phyloP scores from a whole-genome alignment of 2,329 filamentous ascomycete genomes.

The Aspergillus sojae region DNA sequence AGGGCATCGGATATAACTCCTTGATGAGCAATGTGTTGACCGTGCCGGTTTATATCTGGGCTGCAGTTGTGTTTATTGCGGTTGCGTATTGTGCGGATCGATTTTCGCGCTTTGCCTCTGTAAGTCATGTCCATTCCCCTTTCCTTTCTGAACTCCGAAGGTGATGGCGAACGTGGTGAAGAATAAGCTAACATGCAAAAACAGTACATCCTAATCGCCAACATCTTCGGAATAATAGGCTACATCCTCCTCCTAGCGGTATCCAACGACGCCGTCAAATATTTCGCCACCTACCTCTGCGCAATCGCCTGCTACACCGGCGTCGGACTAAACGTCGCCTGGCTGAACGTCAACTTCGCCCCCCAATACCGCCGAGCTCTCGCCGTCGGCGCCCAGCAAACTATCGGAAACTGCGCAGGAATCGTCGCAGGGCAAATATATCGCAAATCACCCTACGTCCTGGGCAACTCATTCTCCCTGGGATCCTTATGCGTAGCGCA shows the following conservation, averaged over 20 bases:
- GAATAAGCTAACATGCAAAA: constrained; percentile 3
- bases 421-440: constrained; percentile 54
- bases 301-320: constrained; percentile 53
- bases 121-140: constrained; percentile 16
- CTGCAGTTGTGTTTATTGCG: constrained; percentile 49
- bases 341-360: constrained; percentile 53
- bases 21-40: constrained; percentile 58
- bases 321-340: constrained; percentile 51
- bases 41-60: constrained; percentile 59
- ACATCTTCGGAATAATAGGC: constrained; percentile 52
- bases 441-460: constrained; percentile 37
- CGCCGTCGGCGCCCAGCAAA: constrained; percentile 51
- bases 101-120: constrained; percentile 33
- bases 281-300: constrained; percentile 54
- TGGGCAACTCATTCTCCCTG: constrained; percentile 42
- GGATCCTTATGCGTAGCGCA: constrained; percentile 39
- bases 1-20: constrained; percentile 54
- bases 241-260: constrained; percentile 54
- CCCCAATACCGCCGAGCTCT: constrained; percentile 53
- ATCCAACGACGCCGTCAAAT: constrained; percentile 53
- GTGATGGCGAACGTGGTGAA: background rate
- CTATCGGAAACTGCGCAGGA: constrained; percentile 53
- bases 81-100: constrained; percentile 53
- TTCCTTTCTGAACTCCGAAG: background rate
- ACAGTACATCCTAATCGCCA: constrained; percentile 39